Base-by-base conservation (phyloP, 2,329 filamentous ascomycete genomes). In the Fonsecaea monophora region DNA sequence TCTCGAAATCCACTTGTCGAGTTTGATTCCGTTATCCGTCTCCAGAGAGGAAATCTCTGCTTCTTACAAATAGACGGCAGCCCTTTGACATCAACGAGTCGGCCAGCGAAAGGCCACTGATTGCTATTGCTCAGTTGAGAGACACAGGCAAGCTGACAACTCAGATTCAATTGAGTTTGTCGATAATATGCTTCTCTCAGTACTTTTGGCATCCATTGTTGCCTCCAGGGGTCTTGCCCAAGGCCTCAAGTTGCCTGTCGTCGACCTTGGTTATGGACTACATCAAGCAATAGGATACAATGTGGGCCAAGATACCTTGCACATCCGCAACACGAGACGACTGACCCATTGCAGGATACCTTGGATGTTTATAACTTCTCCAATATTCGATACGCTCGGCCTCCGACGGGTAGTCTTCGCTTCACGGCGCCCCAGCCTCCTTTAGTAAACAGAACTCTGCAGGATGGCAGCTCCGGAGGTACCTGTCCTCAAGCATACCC, bases 281-380 rank as follows among this genome's bases (percentile, higher is more conserved):
- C 45, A 50, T 30, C 45, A 50, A 25, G 45, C 45, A 50, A 50
- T 50, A 25, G 21, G 8, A 50, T 50, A 50, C 45, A 50, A 50
- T 10, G 45, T 50, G 15, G 45, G 45, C 45, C 10, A 50, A 25
- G 4, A 50, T 30, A 0, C 25, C 3, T 30, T 30, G 10, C 1
- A 7, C 21, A 1, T 12, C 21, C 12, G 21, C 3, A 30, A 25
- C 9, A 30, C 5, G 45, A 30, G 45, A 25, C 9, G 45, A 12
- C 21, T 50, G 45, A 50, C 21, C 15, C 45, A 6, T 30, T 50
- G 12, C 15, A 50, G 45, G 45, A 30, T 2, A 25, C 21, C 4
- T 50, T 50, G 9, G 53, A 55, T 32, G 18, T 55, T 32, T 55
- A 55, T 8, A 37, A 55, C 30, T 55, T 55, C 32, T 34, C 53